Evolutionary conservation across 2,329 filamentous ascomycete species (phyloP).

Genomic region (Alternaria sp.): DNA sequence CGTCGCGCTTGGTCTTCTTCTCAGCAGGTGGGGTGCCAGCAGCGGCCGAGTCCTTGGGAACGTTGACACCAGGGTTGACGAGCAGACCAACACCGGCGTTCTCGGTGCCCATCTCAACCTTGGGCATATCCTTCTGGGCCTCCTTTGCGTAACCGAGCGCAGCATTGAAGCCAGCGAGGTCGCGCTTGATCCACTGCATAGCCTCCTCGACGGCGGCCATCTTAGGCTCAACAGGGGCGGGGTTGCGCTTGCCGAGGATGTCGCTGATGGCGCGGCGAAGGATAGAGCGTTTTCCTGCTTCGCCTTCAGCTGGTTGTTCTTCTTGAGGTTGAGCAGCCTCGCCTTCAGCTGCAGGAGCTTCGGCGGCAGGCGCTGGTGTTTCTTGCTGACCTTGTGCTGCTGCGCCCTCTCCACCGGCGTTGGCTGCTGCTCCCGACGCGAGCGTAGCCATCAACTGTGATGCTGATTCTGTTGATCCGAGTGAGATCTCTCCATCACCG

Average conservation of each 20-base stretch:
- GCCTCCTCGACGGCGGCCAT: constrained; percentile 45
- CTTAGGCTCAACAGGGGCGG: constrained; percentile 32
- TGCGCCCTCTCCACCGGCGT: constrained; percentile 27
- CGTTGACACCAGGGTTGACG: constrained; percentile 51
- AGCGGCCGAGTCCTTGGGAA: constrained; percentile 49
- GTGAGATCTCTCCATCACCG: constrained; percentile 63
- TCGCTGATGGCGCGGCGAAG: constrained; percentile 39
- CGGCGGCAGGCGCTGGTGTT: constrained; percentile 17
- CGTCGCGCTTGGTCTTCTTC: constrained; percentile 35
- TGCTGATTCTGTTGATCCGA: constrained; percentile 54
- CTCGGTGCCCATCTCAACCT: constrained; percentile 60
- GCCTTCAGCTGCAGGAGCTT: constrained; percentile 13
- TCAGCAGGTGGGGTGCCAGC: constrained; percentile 32
- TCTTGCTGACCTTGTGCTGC: constrained; percentile 24
- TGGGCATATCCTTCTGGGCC: constrained; percentile 57
- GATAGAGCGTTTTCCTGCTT: constrained; percentile 40
- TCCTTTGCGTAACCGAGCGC: constrained; percentile 59
- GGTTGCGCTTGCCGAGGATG: constrained; percentile 38
- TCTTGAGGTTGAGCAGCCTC: constrained; percentile 17
- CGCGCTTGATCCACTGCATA: constrained; percentile 56
- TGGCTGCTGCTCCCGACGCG: constrained; percentile 50
- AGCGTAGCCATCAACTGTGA: constrained; percentile 56
- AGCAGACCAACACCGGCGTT: constrained; percentile 53
- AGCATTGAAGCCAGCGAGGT: constrained; percentile 58
- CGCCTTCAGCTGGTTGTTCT: constrained; percentile 35